Evolutionary conservation across 768 basidiomycete species (phyloP).

Genomic region (Calocybe indica): DNA sequence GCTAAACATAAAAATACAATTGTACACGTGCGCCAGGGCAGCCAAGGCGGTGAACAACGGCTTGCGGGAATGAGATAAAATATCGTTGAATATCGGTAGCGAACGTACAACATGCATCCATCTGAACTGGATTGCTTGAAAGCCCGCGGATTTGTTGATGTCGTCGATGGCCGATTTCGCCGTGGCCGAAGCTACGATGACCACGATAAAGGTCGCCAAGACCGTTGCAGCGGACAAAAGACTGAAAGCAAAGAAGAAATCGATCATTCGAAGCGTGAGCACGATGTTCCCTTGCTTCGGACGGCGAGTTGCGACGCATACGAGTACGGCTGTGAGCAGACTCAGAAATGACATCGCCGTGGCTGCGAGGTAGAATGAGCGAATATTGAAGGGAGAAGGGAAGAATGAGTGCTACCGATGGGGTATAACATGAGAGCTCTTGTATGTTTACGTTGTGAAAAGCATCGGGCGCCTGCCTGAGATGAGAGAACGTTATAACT

Average conservation of each 20-base stretch:
- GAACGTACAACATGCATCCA: slow-evolving; percentile 11
- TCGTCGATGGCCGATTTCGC: slow-evolving; percentile 4
- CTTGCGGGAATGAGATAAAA: not conserved
- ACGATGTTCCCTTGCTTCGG: not conserved
- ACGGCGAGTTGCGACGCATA: too few relatives aligned
- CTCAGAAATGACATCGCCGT: not conserved
- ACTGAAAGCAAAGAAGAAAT: slow-evolving; percentile 7
- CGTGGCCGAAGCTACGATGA: too few relatives aligned
- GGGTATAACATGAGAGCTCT: slow-evolving; percentile 10
- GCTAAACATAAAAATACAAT: slow-evolving; percentile 7
- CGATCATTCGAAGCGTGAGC: slow-evolving; percentile 5
- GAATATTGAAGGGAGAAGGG: slow-evolving; percentile 1
- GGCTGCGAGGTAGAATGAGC: slow-evolving; percentile 2
- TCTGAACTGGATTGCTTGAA: slow-evolving; percentile 2
- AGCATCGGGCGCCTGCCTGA: not conserved
- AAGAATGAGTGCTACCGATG: slow-evolving; percentile 5
- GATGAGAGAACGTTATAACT: not conserved
- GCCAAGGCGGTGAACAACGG: slow-evolving; percentile 10
- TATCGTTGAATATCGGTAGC: not conserved
- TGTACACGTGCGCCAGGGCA: slow-evolving; percentile 6
- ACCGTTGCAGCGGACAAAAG: slow-evolving; percentile 4
- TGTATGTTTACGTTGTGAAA: slow-evolving; percentile 6
- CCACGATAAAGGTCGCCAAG: too few relatives aligned
- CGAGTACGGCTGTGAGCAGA: too few relatives aligned
- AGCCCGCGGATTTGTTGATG: not conserved